These are phyloP conservation scores for Steccherinum ochraceum DNA, from an alignment of 768 basidiomycete genomes.

Conservation along the genomic window DNA sequence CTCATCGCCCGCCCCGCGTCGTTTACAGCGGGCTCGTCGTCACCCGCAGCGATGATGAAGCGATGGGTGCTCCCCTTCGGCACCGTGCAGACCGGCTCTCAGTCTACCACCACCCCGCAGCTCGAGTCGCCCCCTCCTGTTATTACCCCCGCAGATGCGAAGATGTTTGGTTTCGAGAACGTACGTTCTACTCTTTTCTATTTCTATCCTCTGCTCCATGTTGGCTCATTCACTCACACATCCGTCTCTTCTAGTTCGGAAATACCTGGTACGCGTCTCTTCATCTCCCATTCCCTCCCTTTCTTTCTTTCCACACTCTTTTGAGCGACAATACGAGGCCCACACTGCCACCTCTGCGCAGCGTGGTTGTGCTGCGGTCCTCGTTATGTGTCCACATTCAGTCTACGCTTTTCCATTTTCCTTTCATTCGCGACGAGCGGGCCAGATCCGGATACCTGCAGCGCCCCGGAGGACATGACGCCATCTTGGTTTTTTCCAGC, in stretches of 20 bases:
- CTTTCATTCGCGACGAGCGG: no score
- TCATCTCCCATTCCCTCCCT: neutral
- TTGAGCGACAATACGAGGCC: no score
- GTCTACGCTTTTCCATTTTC: no score
- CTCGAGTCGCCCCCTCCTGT: constrained; percentile 16
- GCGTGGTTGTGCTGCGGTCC: no score
- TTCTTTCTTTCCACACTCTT: no score
- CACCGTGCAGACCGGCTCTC: constrained; percentile 4
- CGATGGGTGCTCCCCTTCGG: constrained; percentile 13
- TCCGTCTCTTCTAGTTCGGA: constrained; percentile 61
- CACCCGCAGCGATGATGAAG: neutral
- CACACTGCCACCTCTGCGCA: no score
- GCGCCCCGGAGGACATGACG: no score
- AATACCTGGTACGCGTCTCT: constrained; percentile 75
- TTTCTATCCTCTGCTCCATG: neutral
- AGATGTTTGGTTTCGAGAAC: constrained; percentile 96
- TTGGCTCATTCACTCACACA: no score
- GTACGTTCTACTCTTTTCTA: constrained; percentile 40
- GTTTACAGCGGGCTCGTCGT: neutral
- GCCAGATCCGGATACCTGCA: no score
- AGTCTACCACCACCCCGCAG: constrained; percentile 11
- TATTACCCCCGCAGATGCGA: constrained; percentile 59
- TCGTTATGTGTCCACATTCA: no score
- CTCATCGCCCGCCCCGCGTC: neutral
- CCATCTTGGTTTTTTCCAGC: no score